Base-by-base conservation (phyloP, 805 yeast species). In the Komagataella ulmi region DNA sequence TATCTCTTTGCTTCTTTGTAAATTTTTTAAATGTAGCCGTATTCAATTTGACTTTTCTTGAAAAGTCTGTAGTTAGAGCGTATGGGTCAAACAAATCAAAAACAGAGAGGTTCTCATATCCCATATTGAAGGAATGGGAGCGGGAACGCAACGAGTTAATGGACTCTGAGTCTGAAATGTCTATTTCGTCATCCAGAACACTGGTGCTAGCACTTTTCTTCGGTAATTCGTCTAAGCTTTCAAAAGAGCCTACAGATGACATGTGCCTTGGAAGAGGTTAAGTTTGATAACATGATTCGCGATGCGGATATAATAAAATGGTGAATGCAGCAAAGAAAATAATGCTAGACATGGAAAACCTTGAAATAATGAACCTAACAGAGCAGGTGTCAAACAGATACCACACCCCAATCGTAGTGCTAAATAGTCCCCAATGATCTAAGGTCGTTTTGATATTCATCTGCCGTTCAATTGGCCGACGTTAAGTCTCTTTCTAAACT, bases 71-170 rank as follows among this genome's bases (percentile, higher is more conserved):
- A 2, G 62, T 59, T 24, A 63, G 40, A 8, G 58, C 49, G 3
- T 58, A 54, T 4, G 68, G 68, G 52, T 64, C 68, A 17, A 66
- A 51, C 24, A 66, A 48, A 46, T 66, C 68, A 50, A 66, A 59
- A 5, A 65, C 51, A 1, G 67, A 55, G 1, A 61, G 48, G 24
- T 58, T 62, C 3, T 66, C 70, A 14, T 30, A 30, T 30, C 40
- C 40, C 40, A 30, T 30, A 30, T 30, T 30, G 40, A 30, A 30
- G 14, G 40, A 30, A 30, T 30, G 40, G 14, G 40, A 30, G 6
- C 40, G 40, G 14, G 40, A 30, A 5, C 40, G 40, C 14, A 30
- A 30, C 14, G 40, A 30, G 8, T 30, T 30, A 5, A 30, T 30
- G 14, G 40, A 30, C n/a, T 30, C 40, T 8, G 40, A 8, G 14